Base-by-base conservation (phyloP, 129 eudicot species). In the Apium graveolens region DNA sequence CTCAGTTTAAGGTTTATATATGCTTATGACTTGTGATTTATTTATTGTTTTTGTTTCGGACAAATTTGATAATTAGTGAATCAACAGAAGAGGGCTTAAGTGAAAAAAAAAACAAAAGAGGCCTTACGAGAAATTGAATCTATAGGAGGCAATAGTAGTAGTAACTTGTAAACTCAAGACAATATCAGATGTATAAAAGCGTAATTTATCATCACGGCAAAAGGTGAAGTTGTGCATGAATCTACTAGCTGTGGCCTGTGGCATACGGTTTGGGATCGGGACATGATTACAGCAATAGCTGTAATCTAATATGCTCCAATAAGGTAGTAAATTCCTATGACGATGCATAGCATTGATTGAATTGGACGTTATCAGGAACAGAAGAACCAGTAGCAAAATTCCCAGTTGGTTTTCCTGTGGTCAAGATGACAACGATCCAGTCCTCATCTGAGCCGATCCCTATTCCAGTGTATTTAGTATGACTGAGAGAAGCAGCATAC, bases 361-460 rank as follows among this genome's bases (percentile, higher is more conserved):
- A 83, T 5, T 2, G 75, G 75, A 24, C 63, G 77, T 55, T 86
- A 48, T 62, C 69, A 11, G 63, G 38, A 82, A 81, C 85, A 0
- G 77, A 29, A 70, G 72, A 81, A 48, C 84, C 92, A 37, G 85
- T 74, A 1, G 84, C 76, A 82, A 51, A 94, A 68, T 83, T 78
- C 44, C 98, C 98, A 44, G 85, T 84, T 0, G 92, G 80, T n/a
- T 90, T 89, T 81, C 60, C 82, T 27, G 98, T 91, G 37, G 93
- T 94, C 86, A 94, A 79, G 39, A 94, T 84, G 9, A 91, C 96
- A 24, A 94, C 96, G 5, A 94, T 87, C 97, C 97, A 94, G 60
- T 94, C 31, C 55, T 89, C 86, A 10, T 88, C 88, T 0, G 93
- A 88, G 73, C 93, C 92, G 32, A 94, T 85, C 38, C 98, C 98